phyloP scores from a whole-genome alignment of 2,329 filamentous ascomycete genomes.

The Byssoonygena ceratinophila region DNA sequence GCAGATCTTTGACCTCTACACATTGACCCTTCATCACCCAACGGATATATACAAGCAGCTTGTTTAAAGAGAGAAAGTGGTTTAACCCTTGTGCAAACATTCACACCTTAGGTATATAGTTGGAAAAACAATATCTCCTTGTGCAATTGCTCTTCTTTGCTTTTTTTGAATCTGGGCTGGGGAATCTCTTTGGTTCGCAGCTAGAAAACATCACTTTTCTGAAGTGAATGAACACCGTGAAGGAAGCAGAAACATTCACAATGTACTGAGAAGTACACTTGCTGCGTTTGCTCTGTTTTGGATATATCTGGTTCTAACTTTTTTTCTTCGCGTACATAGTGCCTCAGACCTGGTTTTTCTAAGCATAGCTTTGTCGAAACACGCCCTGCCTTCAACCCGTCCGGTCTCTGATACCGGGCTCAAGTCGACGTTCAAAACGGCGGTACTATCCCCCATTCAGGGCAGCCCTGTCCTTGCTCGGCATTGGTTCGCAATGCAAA shows the following conservation, averaged over 20 bases:
- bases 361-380: background rate
- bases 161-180: background rate
- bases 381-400: background rate
- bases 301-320: background rate
- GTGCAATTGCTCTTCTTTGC: background rate
- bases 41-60: background rate
- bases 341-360: background rate
- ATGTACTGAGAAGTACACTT: background rate
- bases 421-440: conserved; percentile 13
- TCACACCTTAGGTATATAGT: background rate
- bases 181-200: background rate
- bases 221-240: background rate
- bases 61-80: background rate
- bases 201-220: background rate
- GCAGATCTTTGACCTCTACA: too few species aligned
- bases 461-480: conserved; percentile 74
- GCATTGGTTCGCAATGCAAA: conserved; percentile 83
- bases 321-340: background rate
- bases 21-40: background rate
- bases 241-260: background rate
- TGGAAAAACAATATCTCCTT: background rate
- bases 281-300: background rate
- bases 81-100: background rate
- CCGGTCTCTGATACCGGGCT: conserved; percentile 7
- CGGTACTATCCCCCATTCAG: conserved; percentile 56